Conservation (phyloP, 192 early-diverging fungal species). For the Mortierella antarctica region DNA sequence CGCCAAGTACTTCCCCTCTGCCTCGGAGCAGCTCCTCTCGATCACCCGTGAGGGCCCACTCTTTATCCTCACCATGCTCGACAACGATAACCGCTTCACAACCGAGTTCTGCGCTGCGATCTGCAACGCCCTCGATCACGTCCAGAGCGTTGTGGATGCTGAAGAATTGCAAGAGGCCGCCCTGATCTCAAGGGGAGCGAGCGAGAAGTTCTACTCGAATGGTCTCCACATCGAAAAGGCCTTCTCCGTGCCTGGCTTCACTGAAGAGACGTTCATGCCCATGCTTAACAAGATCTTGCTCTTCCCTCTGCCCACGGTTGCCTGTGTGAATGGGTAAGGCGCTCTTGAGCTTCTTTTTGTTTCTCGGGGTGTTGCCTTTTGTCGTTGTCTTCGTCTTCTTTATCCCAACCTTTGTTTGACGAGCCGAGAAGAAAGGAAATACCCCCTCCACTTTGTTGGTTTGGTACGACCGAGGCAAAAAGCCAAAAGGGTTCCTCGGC, state of each 20-base stretch:
- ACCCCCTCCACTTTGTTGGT: too few relatives aligned
- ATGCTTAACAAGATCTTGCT: slow-evolving; percentile 73
- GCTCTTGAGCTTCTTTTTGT: background rate
- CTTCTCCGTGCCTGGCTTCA: slow-evolving; percentile 53
- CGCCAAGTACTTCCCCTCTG: slow-evolving; percentile 18
- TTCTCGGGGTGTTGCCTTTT: background rate
- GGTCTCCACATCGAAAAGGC: slow-evolving; percentile 68
- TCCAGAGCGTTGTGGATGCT: slow-evolving; percentile 58
- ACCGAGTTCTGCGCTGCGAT: slow-evolving; percentile 66
- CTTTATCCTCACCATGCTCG: slow-evolving; percentile 73
- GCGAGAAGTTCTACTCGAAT: slow-evolving; percentile 80
- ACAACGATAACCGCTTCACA: slow-evolving; percentile 78
- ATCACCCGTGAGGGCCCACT: slow-evolving; percentile 60
- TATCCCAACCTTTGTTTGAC: too few relatives aligned
- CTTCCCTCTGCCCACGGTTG: slow-evolving; percentile 77
- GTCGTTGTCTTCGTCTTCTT: too few relatives aligned
- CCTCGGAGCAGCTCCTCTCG: slow-evolving; percentile 13
- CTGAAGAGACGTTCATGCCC: slow-evolving; percentile 62
- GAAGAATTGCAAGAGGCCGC: slow-evolving; percentile 63
- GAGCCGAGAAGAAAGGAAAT: too few relatives aligned
- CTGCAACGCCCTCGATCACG: slow-evolving; percentile 65
- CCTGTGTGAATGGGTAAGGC: slow-evolving; percentile 76
- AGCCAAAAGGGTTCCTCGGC: too few relatives aligned
- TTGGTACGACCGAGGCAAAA: too few relatives aligned
- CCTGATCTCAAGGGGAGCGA: slow-evolving; percentile 67